Conservation (phyloP, 768 basidiomycete genomes). For the Naematelia aurantialba region DNA sequence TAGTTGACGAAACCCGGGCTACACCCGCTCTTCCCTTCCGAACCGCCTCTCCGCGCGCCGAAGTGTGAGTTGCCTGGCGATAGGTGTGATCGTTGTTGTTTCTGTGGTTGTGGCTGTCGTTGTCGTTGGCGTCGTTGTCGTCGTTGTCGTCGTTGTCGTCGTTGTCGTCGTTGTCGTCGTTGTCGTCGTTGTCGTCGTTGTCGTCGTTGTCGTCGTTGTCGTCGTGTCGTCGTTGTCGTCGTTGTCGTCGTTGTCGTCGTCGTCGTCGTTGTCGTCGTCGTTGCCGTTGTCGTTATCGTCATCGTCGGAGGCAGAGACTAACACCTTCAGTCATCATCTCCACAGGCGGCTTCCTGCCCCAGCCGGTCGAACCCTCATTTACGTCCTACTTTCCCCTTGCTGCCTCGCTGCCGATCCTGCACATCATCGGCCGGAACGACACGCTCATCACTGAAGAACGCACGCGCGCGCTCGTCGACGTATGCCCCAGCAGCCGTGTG, state of each 20-base stretch:
- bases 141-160: not conserved
- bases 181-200: not conserved
- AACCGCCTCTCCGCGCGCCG: conserved; percentile 36
- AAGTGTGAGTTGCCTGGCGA: conserved; percentile 39
- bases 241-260: not conserved
- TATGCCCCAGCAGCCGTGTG: conserved; percentile 35
- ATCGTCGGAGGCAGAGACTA: not conserved
- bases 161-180: not conserved
- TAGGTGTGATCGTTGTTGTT: too few relatives aligned
- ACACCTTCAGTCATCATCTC: conserved; percentile 35
- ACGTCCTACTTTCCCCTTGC: conserved; percentile 42
- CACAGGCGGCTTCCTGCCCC: conserved; percentile 45
- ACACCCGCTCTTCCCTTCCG: conserved; percentile 33
- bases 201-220: not conserved
- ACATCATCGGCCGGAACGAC: conserved; percentile 45
- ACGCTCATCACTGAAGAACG: conserved; percentile 44
- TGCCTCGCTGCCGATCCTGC: conserved; percentile 31
- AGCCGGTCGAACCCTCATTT: conserved; percentile 25
- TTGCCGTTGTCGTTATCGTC: not conserved
- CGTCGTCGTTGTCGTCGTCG: not conserved
- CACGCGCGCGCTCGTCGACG: conserved; percentile 36
- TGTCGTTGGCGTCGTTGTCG: not conserved
- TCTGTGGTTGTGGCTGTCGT: not conserved
- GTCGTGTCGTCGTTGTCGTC: not conserved
- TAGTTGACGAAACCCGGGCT: conserved; percentile 45